These are phyloP conservation scores for Apiotrichum porosum DNA, from an alignment of 1,284 basidiomycete species.

Conservation along the genomic window DNA sequence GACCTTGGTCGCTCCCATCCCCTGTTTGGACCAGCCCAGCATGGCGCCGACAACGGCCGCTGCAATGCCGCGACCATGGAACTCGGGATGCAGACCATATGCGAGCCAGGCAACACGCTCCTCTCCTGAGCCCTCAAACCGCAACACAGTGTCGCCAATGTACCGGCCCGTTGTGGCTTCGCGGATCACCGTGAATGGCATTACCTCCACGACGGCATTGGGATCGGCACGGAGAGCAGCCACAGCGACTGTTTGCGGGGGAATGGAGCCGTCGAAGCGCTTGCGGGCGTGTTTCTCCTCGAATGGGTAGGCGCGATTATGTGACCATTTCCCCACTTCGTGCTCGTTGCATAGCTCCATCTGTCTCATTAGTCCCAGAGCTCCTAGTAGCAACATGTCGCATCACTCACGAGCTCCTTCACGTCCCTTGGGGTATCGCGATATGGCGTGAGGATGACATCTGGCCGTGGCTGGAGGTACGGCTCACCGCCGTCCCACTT, in stretches of 20 bases:
- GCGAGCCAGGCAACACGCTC: not conserved
- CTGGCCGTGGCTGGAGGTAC: not conserved
- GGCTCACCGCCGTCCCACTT: not conserved
- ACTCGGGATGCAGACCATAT: constrained; percentile 1
- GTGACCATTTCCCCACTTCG: not conserved
- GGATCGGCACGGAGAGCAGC: not conserved
- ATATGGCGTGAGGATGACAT: constrained; percentile 2
- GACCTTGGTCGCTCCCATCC: not conserved
- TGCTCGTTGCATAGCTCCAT: constrained; percentile 1
- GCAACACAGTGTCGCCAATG: not conserved
- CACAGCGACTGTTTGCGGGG: not conserved
- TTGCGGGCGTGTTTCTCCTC: not conserved
- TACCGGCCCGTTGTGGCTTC: not conserved
- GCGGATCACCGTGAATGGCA: constrained; percentile 2
- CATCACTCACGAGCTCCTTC: not conserved
- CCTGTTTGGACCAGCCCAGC: not conserved
- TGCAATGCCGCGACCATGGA: not conserved
- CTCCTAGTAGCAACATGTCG: not conserved
- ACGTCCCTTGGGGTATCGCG: not conserved
- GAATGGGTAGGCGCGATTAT: not conserved
- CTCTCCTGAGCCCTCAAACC: not conserved
- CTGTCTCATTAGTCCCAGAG: no score
- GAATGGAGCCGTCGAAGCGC: not conserved
- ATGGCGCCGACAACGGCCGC: not conserved
- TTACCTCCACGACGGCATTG: not conserved